These are phyloP conservation scores for Cubamyces lactineus DNA, from an alignment of 768 basidiomycete genomes.

Conservation along the genomic window DNA sequence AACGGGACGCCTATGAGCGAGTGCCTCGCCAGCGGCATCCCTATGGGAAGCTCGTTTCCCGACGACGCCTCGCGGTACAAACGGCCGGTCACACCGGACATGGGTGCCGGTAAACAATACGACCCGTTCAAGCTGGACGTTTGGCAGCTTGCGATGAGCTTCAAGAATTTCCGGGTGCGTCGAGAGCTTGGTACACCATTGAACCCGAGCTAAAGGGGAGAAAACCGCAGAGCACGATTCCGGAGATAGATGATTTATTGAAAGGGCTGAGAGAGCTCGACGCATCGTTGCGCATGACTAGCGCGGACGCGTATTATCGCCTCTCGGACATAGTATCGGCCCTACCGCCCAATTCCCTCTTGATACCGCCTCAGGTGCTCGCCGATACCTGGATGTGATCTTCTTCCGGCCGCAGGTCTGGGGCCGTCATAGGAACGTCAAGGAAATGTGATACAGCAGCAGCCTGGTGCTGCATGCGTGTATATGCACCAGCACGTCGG, in stretches of 20 bases:
- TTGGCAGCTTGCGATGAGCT: constrained; percentile 32
- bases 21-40: not conserved
- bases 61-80: constrained; percentile 18
- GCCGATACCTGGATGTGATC: too few species aligned
- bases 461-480: too few species aligned
- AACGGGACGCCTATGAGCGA: constrained; percentile 23
- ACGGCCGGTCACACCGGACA: constrained; percentile 32
- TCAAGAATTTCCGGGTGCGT: not conserved
- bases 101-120: constrained; percentile 28
- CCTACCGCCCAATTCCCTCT: not conserved
- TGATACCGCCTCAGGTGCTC: not conserved
- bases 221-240: constrained; percentile 2
- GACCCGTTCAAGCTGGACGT: constrained; percentile 37
- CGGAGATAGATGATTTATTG: constrained; percentile 1
- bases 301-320: not conserved
- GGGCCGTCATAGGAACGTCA: too few species aligned
- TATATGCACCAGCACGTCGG: too few species aligned
- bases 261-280: not conserved
- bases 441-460: too few species aligned
- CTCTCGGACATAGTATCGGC: not conserved
- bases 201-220: too few species aligned
- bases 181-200: not conserved
- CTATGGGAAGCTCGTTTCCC: not conserved
- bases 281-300: not conserved
- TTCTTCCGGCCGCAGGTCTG: too few species aligned